phyloP scores from a whole-genome alignment of 768 basidiomycete species.

The Phaeotremella skinneri region DNA sequence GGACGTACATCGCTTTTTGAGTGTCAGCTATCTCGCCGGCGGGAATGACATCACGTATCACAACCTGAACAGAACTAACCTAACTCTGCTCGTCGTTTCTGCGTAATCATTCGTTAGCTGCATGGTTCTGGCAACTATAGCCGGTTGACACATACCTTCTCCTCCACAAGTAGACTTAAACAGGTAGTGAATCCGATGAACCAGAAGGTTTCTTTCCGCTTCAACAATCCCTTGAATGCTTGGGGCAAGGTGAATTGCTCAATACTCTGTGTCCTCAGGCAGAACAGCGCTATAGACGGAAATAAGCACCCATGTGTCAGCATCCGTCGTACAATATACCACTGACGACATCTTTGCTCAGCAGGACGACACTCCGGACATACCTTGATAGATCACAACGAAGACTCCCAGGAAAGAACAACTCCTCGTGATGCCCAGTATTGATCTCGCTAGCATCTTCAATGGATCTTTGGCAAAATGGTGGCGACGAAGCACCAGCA shows the following conservation, averaged over 20 bases:
- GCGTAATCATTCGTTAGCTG: background rate
- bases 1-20: conserved; percentile 49
- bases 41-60: no score
- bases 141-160: conserved; percentile 55
- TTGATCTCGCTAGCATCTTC: conserved; percentile 64
- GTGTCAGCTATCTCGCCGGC: conserved; percentile 7
- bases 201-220: conserved; percentile 71
- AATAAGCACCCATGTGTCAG: conserved; percentile 1
- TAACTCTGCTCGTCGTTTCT: conserved; percentile 77
- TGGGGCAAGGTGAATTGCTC: conserved; percentile 48
- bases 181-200: conserved; percentile 71
- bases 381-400: conserved; percentile 77
- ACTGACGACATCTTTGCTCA: no score
- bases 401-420: conserved; percentile 83
- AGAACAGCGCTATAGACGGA: conserved; percentile 28
- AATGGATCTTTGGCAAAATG: conserved; percentile 66
- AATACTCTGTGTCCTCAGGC: conserved; percentile 32
- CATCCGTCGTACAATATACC: no score
- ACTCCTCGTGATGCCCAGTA: conserved; percentile 72
- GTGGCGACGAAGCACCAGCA: conserved; percentile 74
- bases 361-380: conserved; percentile 35
- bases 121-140: background rate
- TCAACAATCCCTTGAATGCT: conserved; percentile 58
- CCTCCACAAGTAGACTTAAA: conserved; percentile 79
- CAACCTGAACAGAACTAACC: conserved; percentile 72